A percentile compares a stretch with the other conserved stretches of the same genome.
phyloP scores from a whole-genome alignment of 108 stramenopile species.

The Skeletonema potamos region DNA sequence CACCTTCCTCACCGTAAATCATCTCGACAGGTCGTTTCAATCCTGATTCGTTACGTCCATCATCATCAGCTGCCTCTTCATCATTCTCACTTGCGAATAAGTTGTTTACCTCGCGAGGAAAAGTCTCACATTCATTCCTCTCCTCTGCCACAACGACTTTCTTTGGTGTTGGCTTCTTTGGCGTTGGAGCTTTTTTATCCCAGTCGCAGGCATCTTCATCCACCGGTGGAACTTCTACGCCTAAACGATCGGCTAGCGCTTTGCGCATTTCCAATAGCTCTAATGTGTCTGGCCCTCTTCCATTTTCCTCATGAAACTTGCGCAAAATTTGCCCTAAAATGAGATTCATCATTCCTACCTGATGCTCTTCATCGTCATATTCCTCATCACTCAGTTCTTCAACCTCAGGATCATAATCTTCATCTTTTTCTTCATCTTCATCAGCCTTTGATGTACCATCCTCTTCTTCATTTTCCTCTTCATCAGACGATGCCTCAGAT shows the following conservation, averaged over 20 bases:
- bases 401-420: conserved; percentile 33
- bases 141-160: conserved; percentile 47
- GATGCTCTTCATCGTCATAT: conserved; percentile 51
- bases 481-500: conserved; percentile 26
- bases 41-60: background rate
- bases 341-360: conserved; percentile 83
- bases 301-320: conserved; percentile 81
- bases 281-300: conserved; percentile 75
- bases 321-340: conserved; percentile 74
- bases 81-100: background rate
- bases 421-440: conserved; percentile 40
- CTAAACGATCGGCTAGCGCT: conserved; percentile 72
- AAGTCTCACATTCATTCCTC: conserved; percentile 34
- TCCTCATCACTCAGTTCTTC: conserved; percentile 56
- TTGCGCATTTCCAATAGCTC: conserved; percentile 79
- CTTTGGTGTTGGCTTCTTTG: conserved; percentile 16
- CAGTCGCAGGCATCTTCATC: conserved; percentile 50
- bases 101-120: background rate
- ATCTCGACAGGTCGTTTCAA: conserved; percentile 7
- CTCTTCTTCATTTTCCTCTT: conserved; percentile 54
- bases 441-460: conserved; percentile 19
- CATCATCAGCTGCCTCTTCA: conserved; percentile 7
- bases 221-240: conserved; percentile 62
- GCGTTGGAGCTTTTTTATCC: conserved; percentile 39
- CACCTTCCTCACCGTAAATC: background rate